Conservation (phyloP, 305 asterid genomes). For the Fraxinus platypoda region DNA sequence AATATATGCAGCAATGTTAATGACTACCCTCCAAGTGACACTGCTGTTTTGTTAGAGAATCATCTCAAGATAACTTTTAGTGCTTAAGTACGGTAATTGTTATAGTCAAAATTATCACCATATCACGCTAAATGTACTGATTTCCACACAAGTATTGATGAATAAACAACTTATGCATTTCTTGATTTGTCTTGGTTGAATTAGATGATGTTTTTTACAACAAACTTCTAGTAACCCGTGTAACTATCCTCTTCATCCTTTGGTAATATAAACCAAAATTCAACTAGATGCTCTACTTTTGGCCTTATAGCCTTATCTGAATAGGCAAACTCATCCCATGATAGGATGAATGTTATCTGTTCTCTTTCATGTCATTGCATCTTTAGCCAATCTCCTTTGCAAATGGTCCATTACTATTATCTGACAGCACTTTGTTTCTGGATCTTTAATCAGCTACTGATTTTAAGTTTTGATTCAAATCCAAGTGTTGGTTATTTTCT, state of each 20-base stretch:
- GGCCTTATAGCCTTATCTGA: neutral
- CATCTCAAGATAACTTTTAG: too few species aligned
- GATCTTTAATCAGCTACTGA: neutral
- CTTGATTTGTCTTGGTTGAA: neutral
- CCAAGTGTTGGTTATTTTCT: slow-evolving; percentile 15
- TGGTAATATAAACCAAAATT: neutral
- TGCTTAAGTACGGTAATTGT: too few species aligned
- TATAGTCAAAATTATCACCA: too few species aligned
- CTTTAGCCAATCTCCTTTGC: neutral
- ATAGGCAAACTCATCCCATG: neutral
- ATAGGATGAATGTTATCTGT: neutral
- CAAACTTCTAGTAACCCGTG: neutral
- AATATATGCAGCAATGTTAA: neutral
- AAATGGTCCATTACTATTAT: neutral
- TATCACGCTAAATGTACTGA: neutral
- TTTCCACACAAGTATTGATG: neutral
- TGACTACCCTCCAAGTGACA: neutral
- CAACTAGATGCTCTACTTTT: neutral
- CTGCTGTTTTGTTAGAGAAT: too few species aligned
- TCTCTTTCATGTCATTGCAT: neutral
- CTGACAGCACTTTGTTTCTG: neutral
- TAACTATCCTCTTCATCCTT: neutral
- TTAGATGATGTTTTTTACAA: neutral
- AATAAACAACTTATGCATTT: neutral
- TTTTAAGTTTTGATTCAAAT: slow-evolving; percentile 12